Evolutionary conservation across 495 filamentous ascomycete genomes (phyloP).

Genomic region (Penicillium samsonianum): DNA sequence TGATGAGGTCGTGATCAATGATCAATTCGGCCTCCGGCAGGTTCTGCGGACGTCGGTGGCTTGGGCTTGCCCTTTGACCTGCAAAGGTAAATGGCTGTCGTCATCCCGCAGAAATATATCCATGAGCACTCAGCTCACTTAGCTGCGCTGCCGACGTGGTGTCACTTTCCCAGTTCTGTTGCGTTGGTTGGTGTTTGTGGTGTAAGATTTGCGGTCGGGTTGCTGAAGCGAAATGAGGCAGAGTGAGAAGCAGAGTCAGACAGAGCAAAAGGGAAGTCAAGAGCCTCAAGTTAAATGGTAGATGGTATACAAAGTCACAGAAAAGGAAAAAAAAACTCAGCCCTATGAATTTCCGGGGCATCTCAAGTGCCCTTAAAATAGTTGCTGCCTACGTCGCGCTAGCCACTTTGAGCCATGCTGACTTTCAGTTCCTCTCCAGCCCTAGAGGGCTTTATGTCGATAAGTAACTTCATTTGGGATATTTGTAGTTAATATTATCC

Average conservation of each 20-base stretch:
- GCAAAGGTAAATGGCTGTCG: not conserved
- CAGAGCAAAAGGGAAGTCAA: not conserved
- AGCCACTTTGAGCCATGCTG: not conserved
- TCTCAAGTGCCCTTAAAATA: not conserved
- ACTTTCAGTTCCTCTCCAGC: not conserved
- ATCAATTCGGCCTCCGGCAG: not conserved
- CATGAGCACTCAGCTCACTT: not conserved
- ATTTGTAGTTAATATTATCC: no score
- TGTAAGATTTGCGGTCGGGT: not conserved
- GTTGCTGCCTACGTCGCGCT: not conserved
- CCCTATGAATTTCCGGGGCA: not conserved
- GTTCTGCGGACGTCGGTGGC: not conserved
- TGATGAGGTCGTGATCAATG: not conserved
- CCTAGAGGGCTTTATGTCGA: not conserved
- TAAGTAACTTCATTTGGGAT: no score
- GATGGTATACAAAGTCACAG: not conserved
- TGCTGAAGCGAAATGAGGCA: not conserved
- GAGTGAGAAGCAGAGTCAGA: not conserved
- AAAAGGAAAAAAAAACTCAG: not conserved
- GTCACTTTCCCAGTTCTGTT: not conserved
- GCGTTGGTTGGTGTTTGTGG: not conserved
- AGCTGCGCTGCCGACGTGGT: not conserved
- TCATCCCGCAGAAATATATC: not conserved
- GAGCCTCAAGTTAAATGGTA: not conserved
- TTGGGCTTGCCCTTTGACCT: conserved; percentile 2